A percentile compares a stretch with the other conserved stretches of the same genome.
These are phyloP conservation scores for Nicotiana knightiana DNA, from an alignment of 257 asterid genomes.

Conservation along the genomic window DNA sequence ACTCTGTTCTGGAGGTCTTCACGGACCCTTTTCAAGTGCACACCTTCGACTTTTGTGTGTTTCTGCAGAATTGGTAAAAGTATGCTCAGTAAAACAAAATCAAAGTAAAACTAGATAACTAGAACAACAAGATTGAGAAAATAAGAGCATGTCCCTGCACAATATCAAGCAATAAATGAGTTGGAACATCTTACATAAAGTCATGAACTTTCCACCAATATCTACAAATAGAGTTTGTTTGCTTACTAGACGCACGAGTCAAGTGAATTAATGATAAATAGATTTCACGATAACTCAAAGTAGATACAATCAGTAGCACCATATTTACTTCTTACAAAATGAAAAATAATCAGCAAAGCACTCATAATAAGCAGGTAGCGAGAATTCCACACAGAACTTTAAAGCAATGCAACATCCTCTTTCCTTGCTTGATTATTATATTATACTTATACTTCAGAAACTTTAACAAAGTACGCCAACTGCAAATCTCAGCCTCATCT, in stretches of 20 bases:
- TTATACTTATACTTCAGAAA: neutral
- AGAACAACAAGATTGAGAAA: slow-evolving; percentile 3
- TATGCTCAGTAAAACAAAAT: neutral
- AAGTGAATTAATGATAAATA: slow-evolving; percentile 1
- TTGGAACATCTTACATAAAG: neutral
- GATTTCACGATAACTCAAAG: neutral
- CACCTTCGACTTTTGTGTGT: slow-evolving; percentile 58
- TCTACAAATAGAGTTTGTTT: neutral
- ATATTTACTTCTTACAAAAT: neutral
- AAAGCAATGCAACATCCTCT: neutral
- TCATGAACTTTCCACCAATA: neutral
- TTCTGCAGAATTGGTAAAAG: slow-evolving; percentile 36
- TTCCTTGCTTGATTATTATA: too few relatives aligned
- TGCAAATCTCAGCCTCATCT: neutral
- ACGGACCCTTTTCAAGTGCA: slow-evolving; percentile 54
- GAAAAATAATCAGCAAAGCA: neutral
- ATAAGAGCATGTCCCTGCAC: neutral
- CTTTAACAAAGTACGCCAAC: neutral
- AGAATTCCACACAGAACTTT: neutral
- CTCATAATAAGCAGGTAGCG: neutral
- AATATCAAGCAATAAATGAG: neutral
- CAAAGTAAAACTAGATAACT: slow-evolving; percentile 9
- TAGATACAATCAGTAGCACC: neutral
- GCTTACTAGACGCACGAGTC: neutral
- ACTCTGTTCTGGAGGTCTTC: slow-evolving; percentile 90